Evolutionary conservation across 441 rosid genomes (phyloP).

Genomic region (Pelargonium myrrhifolium): DNA sequence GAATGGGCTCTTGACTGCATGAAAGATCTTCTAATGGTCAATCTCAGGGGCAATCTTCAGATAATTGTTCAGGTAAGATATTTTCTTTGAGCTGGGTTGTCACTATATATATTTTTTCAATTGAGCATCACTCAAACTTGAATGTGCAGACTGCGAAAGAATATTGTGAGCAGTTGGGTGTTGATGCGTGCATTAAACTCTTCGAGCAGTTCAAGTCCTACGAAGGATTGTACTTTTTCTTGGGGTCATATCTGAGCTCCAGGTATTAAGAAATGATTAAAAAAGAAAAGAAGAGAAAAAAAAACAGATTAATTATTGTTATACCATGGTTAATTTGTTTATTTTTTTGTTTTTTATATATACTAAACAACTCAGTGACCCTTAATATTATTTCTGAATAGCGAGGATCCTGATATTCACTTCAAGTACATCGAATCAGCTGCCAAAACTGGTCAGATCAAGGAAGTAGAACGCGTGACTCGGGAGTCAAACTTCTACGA

Average conservation of each 20-base stretch:
- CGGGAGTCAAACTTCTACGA: conserved; percentile 93
- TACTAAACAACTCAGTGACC: no score
- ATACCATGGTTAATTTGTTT: not conserved
- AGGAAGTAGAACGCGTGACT: conserved; percentile 97
- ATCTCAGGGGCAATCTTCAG: conserved; percentile 27
- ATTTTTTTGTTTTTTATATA: not conserved
- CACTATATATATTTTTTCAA: not conserved
- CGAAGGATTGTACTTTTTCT: conserved; percentile 92
- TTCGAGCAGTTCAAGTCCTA: conserved; percentile 98
- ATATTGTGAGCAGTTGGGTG: conserved; percentile 31
- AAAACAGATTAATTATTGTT: not conserved
- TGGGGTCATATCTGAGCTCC: conserved; percentile 93
- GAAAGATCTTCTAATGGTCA: conserved; percentile 22
- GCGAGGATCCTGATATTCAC: conserved; percentile 94
- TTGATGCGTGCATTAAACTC: conserved; percentile 57
- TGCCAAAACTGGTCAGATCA: conserved; percentile 93
- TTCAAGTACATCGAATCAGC: conserved; percentile 97
- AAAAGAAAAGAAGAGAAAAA: not conserved
- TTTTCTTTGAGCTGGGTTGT: conserved; percentile 9
- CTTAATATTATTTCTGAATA: conserved; percentile 16
- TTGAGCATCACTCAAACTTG: conserved; percentile 17
- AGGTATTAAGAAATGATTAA: conserved; percentile 37
- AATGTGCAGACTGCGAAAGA: conserved; percentile 58
- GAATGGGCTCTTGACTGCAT: conserved; percentile 28
- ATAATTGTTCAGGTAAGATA: conserved; percentile 25